phyloP scores from a whole-genome alignment of 192 early-diverging fungal genomes.

The Entomortierella beljakovae region DNA sequence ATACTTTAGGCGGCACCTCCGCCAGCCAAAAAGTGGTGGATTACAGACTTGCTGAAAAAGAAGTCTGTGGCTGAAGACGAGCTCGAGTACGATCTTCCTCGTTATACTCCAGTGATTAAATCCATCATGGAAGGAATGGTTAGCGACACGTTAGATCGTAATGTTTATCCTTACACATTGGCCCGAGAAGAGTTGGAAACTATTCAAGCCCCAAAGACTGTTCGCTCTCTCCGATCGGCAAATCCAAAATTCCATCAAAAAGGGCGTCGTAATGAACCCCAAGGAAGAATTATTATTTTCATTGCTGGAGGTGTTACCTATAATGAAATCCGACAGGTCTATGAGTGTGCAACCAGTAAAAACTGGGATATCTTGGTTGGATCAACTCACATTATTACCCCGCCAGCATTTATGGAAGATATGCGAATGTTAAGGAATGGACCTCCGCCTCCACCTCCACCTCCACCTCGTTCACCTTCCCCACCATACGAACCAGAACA shows the following conservation, averaged over 20 bases:
- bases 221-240: slow-evolving; percentile 46
- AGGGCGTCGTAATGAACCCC: slow-evolving; percentile 49
- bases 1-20: slow-evolving; percentile 39
- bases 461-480: slow-evolving; percentile 32
- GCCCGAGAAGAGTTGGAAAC: slow-evolving; percentile 43
- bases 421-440: slow-evolving; percentile 66
- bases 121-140: slow-evolving; percentile 60
- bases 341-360: slow-evolving; percentile 71
- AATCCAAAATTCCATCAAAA: slow-evolving; percentile 53
- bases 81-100: slow-evolving; percentile 77
- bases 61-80: slow-evolving; percentile 61
- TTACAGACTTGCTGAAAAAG: slow-evolving; percentile 40
- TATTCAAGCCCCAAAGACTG: slow-evolving; percentile 51
- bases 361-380: slow-evolving; percentile 82
- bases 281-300: slow-evolving; percentile 77
- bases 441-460: slow-evolving; percentile 45
- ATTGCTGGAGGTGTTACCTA: slow-evolving; percentile 82
- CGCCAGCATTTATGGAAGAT: slow-evolving; percentile 76
- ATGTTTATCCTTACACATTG: slow-evolving; percentile 73
- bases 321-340: slow-evolving; percentile 77
- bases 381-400: slow-evolving; percentile 79
- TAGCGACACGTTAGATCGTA: slow-evolving; percentile 64
- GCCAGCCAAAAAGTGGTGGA: slow-evolving; percentile 43
- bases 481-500: slow-evolving; percentile 22
- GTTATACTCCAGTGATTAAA: slow-evolving; percentile 85